Evolutionary conservation across 331 rosid genomes (phyloP).

Genomic region (Rhamnella rubrinervis): DNA sequence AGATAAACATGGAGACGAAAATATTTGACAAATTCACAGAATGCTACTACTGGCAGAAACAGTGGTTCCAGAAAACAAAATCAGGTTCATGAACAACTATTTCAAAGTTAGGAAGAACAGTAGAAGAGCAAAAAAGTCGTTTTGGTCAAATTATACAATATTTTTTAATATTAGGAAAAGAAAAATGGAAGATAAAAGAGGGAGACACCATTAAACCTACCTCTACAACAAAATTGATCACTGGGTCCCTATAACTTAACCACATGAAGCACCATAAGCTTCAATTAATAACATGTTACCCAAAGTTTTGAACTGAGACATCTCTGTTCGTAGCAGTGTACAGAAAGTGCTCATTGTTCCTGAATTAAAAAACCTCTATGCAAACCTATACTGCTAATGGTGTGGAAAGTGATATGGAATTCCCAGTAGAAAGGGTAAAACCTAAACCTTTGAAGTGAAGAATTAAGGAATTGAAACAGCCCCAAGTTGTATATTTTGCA

Average conservation of each 20-base stretch:
- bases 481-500: no score
- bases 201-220: conserved; percentile 17
- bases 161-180: not conserved
- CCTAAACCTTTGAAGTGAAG: not conserved
- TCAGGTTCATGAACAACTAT: not conserved
- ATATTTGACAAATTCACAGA: conserved; percentile 8
- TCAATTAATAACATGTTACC: not conserved
- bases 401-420: not conserved
- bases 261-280: conserved; percentile 6
- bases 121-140: conserved; percentile 9
- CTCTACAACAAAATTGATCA: conserved; percentile 6
- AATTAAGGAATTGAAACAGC: not conserved
- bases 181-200: not conserved
- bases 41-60: not conserved
- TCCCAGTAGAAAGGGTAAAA: not conserved
- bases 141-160: conserved; percentile 9
- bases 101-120: conserved; percentile 23
- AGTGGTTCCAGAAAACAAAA: not conserved
- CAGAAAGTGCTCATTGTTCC: not conserved
- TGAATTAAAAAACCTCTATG: not conserved
- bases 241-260: conserved; percentile 8
- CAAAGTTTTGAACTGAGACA: conserved; percentile 10
- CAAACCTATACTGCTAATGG: not conserved
- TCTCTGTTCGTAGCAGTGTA: conserved; percentile 1
- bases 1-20: not conserved